Conservation (phyloP, 306 rosid genomes). For the Glycine tomentella region DNA sequence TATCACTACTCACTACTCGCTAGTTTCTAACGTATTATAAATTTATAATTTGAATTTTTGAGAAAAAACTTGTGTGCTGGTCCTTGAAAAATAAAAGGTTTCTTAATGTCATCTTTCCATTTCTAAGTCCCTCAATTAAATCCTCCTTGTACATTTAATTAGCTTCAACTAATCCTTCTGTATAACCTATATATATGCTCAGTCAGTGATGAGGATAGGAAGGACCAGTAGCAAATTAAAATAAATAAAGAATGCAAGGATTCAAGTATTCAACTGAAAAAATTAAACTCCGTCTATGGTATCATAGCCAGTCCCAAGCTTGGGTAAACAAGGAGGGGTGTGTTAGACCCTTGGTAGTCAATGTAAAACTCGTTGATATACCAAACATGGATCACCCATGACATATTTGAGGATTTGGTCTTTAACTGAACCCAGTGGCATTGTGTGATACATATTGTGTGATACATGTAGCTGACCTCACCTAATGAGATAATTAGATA, state of each 20-base stretch:
- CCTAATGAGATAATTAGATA: no score
- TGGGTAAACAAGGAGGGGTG: not conserved
- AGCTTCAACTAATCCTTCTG: not conserved
- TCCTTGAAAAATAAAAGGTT: constrained; percentile 26
- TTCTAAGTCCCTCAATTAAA: constrained; percentile 15
- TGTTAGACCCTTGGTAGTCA: not conserved
- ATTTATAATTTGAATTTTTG: constrained; percentile 11
- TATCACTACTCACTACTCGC: no score
- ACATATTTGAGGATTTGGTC: not conserved
- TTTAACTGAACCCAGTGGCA: not conserved
- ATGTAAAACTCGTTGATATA: not conserved
- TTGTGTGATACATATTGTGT: no score
- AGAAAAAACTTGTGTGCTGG: not conserved
- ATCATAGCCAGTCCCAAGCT: not conserved
- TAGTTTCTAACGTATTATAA: not conserved
- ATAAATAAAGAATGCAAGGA: not conserved
- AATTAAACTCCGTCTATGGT: constrained; percentile 4
- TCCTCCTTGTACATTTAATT: constrained; percentile 1
- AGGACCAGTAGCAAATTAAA: not conserved
- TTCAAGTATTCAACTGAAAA: constrained; percentile 11
- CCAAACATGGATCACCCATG: not conserved
- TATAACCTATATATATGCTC: constrained; percentile 1
- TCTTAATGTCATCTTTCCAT: constrained; percentile 18
- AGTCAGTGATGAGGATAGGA: not conserved
- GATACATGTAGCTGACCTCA: not conserved